Evolutionary conservation across 352 stramenopile genomes (phyloP).

Genomic region (Phytophthora sp.): DNA sequence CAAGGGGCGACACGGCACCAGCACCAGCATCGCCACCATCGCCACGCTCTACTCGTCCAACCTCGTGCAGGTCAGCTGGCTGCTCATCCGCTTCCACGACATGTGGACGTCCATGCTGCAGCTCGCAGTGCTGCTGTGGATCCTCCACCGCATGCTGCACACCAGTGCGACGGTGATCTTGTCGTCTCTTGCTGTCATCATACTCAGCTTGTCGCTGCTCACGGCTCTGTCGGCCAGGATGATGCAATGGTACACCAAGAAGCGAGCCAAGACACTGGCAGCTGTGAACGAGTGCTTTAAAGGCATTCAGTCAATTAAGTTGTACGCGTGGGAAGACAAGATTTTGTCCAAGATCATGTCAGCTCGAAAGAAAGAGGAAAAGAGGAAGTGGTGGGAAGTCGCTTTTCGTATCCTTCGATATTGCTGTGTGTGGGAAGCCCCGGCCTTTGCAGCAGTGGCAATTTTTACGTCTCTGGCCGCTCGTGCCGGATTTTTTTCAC

Average conservation of each 20-base stretch:
- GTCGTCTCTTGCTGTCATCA: constrained; percentile 29
- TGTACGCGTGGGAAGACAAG: constrained; percentile 54
- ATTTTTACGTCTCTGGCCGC: constrained; percentile 41
- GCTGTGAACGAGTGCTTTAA: constrained; percentile 50
- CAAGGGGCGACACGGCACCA: constrained; percentile 28
- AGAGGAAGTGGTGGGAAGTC: constrained; percentile 26
- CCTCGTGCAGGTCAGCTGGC: constrained; percentile 34
- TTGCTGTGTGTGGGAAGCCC: constrained; percentile 44
- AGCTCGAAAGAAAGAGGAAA: constrained; percentile 37
- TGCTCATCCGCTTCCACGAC: constrained; percentile 44
- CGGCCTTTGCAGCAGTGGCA: constrained; percentile 37
- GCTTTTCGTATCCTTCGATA: constrained; percentile 37
- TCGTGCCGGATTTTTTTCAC: constrained; percentile 32
- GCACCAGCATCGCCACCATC: constrained; percentile 43
- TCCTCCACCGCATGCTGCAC: constrained; percentile 35
- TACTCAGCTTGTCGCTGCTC: constrained; percentile 31
- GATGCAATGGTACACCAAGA: constrained; percentile 45
- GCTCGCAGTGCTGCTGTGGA: constrained; percentile 34
- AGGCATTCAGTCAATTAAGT: constrained; percentile 47
- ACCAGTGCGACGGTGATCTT: constrained; percentile 33
- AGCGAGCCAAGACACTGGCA: constrained; percentile 41
- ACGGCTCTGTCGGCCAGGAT: constrained; percentile 24
- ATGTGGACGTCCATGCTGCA: constrained; percentile 40
- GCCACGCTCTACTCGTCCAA: constrained; percentile 50
- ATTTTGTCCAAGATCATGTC: constrained; percentile 46